Evolutionary conservation across 2,329 filamentous ascomycete genomes (phyloP), one percentile per base, ranked within the genome.

Genomic region (Metarhizium brunneum): DNA sequence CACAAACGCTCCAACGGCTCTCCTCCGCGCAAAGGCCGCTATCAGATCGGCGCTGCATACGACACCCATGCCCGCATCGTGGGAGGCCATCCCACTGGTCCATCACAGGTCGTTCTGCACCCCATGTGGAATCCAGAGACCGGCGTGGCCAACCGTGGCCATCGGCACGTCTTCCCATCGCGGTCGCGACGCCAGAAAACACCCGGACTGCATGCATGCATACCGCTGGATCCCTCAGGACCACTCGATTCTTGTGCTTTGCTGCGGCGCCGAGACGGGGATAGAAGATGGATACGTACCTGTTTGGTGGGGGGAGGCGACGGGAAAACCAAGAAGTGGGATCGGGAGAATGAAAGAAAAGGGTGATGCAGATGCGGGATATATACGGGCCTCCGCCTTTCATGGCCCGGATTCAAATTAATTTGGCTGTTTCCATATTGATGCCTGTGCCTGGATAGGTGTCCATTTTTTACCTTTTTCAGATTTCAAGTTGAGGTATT

Each of bases 231-330:
- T 48, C 7, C 5, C 11, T 30, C 20, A 48, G 45, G 64, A 56
- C 64, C 64, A 65, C 58, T 65, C 60, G 59, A 61, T 62, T 47
- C 42, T 16, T 35, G 54, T 38, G 49, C 14, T 14, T 18, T 6
- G 30, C 49, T 13, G 29, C 13, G n/a, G 4, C 30, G 32, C 14
- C 49, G 49, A 51, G 48, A 50, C 48, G 48, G 14, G 8, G 20
- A 7, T 8, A 50, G 48, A 32, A 18, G 18, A 20, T 38, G 49
- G 10, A 51, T 36, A 40, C n/a, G 42, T 20, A 18, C 25, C 25
- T 25, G 42, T 20, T 45, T 45, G 42, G 42, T 16, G 42, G 42
- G 50, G 50, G 56, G 52, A 53, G 53, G 53, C 53, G 53, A 49
- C 20, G 50, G 36, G 25, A 50, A 43, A 50, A 32, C n/a, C 50